phyloP scores from a whole-genome alignment of 257 asterid species.

The Salvia miltiorrhiza region DNA sequence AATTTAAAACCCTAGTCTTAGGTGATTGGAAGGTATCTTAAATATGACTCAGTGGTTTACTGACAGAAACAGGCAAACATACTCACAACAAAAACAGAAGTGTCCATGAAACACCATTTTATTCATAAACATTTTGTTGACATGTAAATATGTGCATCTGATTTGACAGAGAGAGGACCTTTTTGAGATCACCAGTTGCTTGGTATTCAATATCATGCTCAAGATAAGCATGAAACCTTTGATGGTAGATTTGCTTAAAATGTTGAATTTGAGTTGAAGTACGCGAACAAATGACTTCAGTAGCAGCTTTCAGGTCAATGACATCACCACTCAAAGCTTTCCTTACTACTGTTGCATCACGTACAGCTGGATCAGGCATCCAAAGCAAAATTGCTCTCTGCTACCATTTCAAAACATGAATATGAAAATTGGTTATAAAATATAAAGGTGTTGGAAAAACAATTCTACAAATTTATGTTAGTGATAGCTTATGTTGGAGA shows the following conservation, averaged over 20 bases:
- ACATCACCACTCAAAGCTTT: slow-evolving; percentile 41
- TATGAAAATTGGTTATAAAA: neutral
- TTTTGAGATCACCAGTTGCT: slow-evolving; percentile 71
- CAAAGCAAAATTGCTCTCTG: slow-evolving; percentile 80
- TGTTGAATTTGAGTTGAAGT: slow-evolving; percentile 82
- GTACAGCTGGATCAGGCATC: slow-evolving; percentile 86
- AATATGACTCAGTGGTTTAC: neutral
- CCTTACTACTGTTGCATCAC: slow-evolving; percentile 74
- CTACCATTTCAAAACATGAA: slow-evolving; percentile 11
- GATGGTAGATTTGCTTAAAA: slow-evolving; percentile 61
- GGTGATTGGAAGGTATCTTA: neutral
- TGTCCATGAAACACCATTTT: neutral
- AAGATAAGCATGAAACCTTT: slow-evolving; percentile 52
- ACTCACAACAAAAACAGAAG: neutral
- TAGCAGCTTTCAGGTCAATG: slow-evolving; percentile 60
- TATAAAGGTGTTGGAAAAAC: slow-evolving; percentile 2
- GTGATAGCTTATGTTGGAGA: neutral
- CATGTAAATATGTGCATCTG: neutral
- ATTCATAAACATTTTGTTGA: neutral
- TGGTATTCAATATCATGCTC: slow-evolving; percentile 73
- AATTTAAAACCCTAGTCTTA: neutral
- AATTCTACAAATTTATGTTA: neutral
- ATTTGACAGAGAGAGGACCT: slow-evolving; percentile 38
- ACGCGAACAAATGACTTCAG: slow-evolving; percentile 93
- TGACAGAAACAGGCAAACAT: neutral